phyloP scores from a whole-genome alignment of 148 eudicot species.

The Cornus florida region DNA sequence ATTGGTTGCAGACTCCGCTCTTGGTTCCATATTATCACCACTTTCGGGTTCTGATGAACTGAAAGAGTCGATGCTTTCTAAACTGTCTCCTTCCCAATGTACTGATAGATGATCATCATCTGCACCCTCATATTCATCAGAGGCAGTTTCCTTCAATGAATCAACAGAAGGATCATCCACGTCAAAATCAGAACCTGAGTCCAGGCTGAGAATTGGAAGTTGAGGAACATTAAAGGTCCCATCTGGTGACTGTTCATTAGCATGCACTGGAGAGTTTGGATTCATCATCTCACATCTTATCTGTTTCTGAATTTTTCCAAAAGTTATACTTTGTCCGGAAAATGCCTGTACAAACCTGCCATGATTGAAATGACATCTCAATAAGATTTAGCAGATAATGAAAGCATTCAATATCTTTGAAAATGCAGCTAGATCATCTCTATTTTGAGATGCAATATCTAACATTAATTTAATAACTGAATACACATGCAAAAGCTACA shows the following conservation, averaged over 20 bases:
- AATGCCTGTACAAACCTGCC: conserved; percentile 69
- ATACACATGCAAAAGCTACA: background rate
- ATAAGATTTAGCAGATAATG: background rate
- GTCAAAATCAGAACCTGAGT: conserved; percentile 27
- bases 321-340: conserved; percentile 56
- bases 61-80: conserved; percentile 10
- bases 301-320: conserved; percentile 81
- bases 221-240: conserved; percentile 19
- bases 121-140: conserved; percentile 26
- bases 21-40: conserved; percentile 10
- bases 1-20: conserved; percentile 16
- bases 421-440: background rate
- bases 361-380: conserved; percentile 5
- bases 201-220: conserved; percentile 13
- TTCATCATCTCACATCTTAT: conserved; percentile 69
- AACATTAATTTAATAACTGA: background rate
- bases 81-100: conserved; percentile 2
- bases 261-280: conserved; percentile 21
- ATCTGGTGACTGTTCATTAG: conserved; percentile 11
- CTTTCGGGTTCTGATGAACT: conserved; percentile 14
- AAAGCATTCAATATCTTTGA: background rate
- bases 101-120: conserved; percentile 4
- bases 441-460: background rate
- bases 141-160: conserved; percentile 26
- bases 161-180: conserved; percentile 11